Conservation (phyloP, 306 rosid genomes). For the Cucurbita maxima region DNA sequence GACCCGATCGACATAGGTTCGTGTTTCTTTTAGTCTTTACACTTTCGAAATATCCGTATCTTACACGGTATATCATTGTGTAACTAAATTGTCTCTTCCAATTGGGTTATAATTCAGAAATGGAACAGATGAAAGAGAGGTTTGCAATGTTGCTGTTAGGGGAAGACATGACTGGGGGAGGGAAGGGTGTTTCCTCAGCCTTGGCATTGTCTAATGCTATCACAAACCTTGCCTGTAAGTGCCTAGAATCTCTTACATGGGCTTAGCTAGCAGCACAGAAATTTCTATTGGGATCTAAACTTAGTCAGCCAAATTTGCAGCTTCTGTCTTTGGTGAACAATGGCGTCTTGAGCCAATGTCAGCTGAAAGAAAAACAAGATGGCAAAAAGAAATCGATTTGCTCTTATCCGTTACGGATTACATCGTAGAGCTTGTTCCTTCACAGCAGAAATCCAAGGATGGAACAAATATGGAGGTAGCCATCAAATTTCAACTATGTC, state of each 20-base stretch:
- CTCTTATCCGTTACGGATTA: conserved; percentile 73
- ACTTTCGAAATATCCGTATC: no score
- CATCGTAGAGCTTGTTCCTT: conserved; percentile 83
- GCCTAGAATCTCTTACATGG: neutral
- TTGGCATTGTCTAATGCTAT: conserved; percentile 93
- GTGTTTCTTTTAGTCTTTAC: neutral
- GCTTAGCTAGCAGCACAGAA: neutral
- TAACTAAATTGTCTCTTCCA: neutral
- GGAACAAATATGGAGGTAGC: conserved; percentile 81
- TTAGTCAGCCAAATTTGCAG: conserved; percentile 24
- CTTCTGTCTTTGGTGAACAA: conserved; percentile 89
- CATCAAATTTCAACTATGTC: neutral
- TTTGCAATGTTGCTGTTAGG: conserved; percentile 81
- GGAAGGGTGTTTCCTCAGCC: conserved; percentile 93
- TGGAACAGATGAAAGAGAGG: conserved; percentile 88
- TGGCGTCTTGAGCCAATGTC: conserved; percentile 82
- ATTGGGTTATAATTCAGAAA: conserved; percentile 48
- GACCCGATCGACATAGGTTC: conserved; percentile 20
- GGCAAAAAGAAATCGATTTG: conserved; percentile 84
- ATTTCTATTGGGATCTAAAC: neutral
- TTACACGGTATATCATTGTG: no score
- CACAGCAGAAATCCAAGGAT: conserved; percentile 67
- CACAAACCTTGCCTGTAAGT: conserved; percentile 84
- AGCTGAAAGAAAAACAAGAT: conserved; percentile 51
- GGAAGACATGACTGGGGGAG: conserved; percentile 99